Base-by-base conservation (phyloP, 805 yeast species). In the Schwanniomyces pseudopolymorphus region DNA sequence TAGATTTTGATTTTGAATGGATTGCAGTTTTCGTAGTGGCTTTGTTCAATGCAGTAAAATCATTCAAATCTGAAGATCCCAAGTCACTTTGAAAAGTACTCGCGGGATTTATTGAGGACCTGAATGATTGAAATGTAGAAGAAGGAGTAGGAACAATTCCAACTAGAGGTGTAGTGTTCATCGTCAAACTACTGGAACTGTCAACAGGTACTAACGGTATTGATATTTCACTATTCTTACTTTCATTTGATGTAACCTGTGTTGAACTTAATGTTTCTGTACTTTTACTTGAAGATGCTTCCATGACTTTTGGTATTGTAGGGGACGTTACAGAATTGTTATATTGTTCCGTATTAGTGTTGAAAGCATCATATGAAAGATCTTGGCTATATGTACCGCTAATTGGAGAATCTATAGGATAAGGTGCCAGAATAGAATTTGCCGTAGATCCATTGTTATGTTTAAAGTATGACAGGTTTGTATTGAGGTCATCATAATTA, bases 1-100 rank as follows among this genome's bases (percentile, higher is more conserved):
- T 56, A 10, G 75, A 69, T 21, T 66, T 54, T 7, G 60, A 52
- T 25, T 58, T 57, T 21, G 61, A 48, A 45, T 57, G 66, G 16
- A 11, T 16, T n/a, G 26, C 31, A 26, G 22, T 13, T 10, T 31
- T 33, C 8, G 38, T 19, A n/a, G 41, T 11, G 4, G 27, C 3
- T n/a, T 22, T 39, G 16, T 10, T 20, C 24, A 20, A n/a, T 13
- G 39, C 16, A 20, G 14, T 19, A 20, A 20, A 9, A 3, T 36
- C 39, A n/a, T 20, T 20, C 11, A 21, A 36, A 3, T 21, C 25
- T 5, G 24, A 11, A 4, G 24, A 13, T 10, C 26, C 14, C 6
- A 36, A 14, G 3, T 31, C 35, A 8, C 35, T 16, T 31, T 31
- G 35, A 31, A 31, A 31, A 31, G 35, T 14, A 16, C 13, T 14